Evolutionary conservation across 192 early-diverging fungal genomes (phyloP).

Genomic region (Mortierella claussenii): DNA sequence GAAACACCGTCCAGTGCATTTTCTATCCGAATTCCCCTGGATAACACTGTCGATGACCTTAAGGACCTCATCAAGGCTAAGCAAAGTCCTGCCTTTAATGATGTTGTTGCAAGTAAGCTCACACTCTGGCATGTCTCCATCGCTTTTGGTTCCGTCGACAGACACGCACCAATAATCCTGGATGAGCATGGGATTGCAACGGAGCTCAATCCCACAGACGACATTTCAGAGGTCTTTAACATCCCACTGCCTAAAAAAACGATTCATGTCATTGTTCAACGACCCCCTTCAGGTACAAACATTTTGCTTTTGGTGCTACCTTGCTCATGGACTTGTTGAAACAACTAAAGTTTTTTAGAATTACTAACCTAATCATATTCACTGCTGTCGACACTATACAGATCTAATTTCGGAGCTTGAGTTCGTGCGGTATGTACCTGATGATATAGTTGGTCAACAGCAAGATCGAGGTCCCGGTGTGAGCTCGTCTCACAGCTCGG

Average conservation of each 20-base stretch:
- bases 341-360: too few species aligned
- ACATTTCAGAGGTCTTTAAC: not conserved
- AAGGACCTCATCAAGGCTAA: constrained; percentile 20
- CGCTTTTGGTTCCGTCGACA: not conserved
- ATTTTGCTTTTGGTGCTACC: too few species aligned
- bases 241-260: not conserved
- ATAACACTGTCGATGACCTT: constrained; percentile 20
- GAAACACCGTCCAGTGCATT: constrained; percentile 2
- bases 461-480: too few species aligned
- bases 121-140: constrained; percentile 16
- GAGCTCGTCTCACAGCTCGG: too few species aligned
- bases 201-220: not conserved
- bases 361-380: too few species aligned
- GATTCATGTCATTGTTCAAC: constrained; percentile 11
- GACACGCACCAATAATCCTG: not conserved
- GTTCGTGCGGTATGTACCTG: too few species aligned
- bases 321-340: too few species aligned
- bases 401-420: too few species aligned
- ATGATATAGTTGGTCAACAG: too few species aligned
- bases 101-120: constrained; percentile 13
- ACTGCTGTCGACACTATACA: too few species aligned
- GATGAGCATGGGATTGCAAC: too few species aligned
- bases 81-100: not conserved
- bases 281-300: constrained; percentile 3
- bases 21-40: constrained; percentile 4